These are phyloP conservation scores for Leishmania tarentolae DNA, from an alignment of 208 protist genomes.

Conservation along the genomic window DNA sequence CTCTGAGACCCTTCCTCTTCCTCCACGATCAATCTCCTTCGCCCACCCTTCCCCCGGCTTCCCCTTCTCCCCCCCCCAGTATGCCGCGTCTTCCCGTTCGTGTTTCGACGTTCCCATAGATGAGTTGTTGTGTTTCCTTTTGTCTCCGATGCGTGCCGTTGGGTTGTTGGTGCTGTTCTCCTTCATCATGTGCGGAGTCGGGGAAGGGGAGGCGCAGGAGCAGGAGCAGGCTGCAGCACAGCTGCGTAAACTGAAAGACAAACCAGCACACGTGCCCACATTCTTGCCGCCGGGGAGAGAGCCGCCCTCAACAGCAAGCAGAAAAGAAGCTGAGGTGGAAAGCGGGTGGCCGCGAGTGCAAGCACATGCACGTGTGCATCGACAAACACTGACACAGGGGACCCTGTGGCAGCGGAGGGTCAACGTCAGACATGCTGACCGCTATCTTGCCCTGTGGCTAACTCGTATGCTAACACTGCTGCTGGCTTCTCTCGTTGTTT, in stretches of 20 bases:
- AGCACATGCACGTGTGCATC: not conserved
- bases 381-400: not conserved
- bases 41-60: not conserved
- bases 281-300: not conserved
- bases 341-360: not conserved
- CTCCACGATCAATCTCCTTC: not conserved
- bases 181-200: not conserved
- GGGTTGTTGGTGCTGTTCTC: conserved; percentile 14
- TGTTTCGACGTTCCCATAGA: conserved; percentile 6
- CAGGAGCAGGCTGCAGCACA: not conserved
- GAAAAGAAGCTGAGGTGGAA: not conserved
- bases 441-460: not conserved
- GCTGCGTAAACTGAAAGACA: not conserved
- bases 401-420: not conserved
- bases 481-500: not conserved
- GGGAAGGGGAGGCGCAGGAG: not conserved
- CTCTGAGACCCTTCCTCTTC: not conserved
- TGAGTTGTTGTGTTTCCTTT: not conserved
- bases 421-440: not conserved
- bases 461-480: not conserved
- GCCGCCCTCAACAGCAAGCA: not conserved
- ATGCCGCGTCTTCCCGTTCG: not conserved
- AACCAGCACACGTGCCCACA: not conserved
- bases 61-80: no score
- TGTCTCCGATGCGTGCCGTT: conserved; percentile 3